Evolutionary conservation across 192 early-diverging fungal genomes (phyloP).

Genomic region (Podila horticola): DNA sequence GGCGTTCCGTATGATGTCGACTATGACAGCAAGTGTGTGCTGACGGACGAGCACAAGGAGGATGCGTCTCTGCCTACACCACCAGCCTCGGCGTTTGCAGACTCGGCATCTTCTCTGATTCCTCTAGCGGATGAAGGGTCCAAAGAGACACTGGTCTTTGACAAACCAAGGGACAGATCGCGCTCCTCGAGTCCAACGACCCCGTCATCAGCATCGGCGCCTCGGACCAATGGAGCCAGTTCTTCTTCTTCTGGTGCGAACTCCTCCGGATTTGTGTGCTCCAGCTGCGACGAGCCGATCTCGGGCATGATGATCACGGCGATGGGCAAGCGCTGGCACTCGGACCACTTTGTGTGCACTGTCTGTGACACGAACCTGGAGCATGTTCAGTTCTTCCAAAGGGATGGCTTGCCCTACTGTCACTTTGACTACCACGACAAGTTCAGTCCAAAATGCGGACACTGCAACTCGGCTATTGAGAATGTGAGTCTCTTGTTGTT

Average conservation of each 20-base stretch:
- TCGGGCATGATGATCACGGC: conserved; percentile 58
- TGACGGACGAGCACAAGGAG: conserved; percentile 20
- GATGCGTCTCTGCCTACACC: background rate
- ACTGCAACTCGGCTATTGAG: conserved; percentile 67
- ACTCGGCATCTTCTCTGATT: background rate
- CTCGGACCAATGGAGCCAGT: background rate
- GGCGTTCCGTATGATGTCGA: conserved; percentile 1
- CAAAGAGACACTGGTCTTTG: conserved; percentile 8
- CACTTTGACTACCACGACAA: conserved; percentile 62
- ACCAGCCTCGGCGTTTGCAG: background rate
- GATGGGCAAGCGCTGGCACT: conserved; percentile 66
- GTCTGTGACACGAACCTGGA: conserved; percentile 57
- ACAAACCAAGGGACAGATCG: background rate
- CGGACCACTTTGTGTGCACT: conserved; percentile 61
- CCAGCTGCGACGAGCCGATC: conserved; percentile 57
- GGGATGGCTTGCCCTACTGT: conserved; percentile 65
- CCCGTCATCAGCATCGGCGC: background rate
- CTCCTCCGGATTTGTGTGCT: conserved; percentile 33
- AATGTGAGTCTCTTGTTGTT: conserved; percentile 33
- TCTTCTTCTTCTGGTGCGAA: background rate
- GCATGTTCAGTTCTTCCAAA: conserved; percentile 63
- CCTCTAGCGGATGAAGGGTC: conserved; percentile 17
- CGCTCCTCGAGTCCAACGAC: background rate
- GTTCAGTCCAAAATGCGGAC: conserved; percentile 65
- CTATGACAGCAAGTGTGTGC: conserved; percentile 36